Evolutionary conservation across 2,329 filamentous ascomycete genomes (phyloP).

Genomic region (Ploettnerulaceae sp.): DNA sequence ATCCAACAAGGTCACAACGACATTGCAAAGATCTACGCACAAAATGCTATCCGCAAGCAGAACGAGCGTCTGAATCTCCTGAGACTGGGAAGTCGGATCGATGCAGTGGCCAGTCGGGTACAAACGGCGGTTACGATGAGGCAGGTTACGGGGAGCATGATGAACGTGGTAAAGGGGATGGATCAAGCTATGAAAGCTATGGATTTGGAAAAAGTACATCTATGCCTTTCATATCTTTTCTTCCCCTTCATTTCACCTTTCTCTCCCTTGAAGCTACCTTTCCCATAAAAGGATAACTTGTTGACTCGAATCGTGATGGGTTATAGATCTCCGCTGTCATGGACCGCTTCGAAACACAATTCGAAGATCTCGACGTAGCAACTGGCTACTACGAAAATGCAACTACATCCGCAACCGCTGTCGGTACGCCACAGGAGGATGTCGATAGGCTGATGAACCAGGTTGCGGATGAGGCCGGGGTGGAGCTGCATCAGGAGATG

Average conservation of each 20-base stretch:
- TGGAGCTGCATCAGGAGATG: constrained; percentile 76
- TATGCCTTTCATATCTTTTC: not conserved
- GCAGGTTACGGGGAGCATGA: constrained; percentile 56
- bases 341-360: constrained; percentile 58
- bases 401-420: constrained; percentile 72
- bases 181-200: constrained; percentile 59
- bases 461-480: constrained; percentile 81
- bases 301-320: not conserved
- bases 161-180: constrained; percentile 57
- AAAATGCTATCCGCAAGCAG: constrained; percentile 59
- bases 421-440: constrained; percentile 72
- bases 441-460: constrained; percentile 82
- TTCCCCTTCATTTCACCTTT: not conserved
- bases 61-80: constrained; percentile 58
- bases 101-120: constrained; percentile 54
- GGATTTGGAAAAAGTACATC: constrained; percentile 53
- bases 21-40: constrained; percentile 58
- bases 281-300: not conserved
- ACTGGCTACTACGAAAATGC: constrained; percentile 68
- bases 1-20: constrained; percentile 56
- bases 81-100: constrained; percentile 51
- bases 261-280: too few relatives aligned
- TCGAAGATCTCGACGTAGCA: constrained; percentile 46
- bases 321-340: constrained; percentile 57
- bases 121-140: constrained; percentile 61